Base-by-base conservation (phyloP, 768 basidiomycete genomes). In the Mycena chlorophos region DNA sequence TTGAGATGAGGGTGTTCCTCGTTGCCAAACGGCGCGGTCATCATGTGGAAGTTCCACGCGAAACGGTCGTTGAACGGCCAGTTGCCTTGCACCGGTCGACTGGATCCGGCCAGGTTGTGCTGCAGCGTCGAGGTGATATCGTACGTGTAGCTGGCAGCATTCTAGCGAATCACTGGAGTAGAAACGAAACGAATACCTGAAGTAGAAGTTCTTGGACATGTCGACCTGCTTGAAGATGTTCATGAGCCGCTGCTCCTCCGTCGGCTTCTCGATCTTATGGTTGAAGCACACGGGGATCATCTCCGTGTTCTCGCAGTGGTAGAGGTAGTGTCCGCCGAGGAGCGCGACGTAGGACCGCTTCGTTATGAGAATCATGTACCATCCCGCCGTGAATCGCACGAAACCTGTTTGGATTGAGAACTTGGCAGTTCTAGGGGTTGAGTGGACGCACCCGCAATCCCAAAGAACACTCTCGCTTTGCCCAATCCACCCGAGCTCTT, bases 161-260 rank as follows among this genome's bases (percentile, higher is more conserved):
- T 57, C 40, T n/a, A 64, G 49, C 27, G 8, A 28, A 13, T 10
- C 6, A 5, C 37, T 19, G 26, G 5, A 19, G 20, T 40, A 1
- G 5, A 1, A 20, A 3, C 34, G 13, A 30, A 28, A 4, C 29
- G 51, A 30, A 55, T 26, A 55, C 92, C 91, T 94, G 73, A 98
- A 98, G 73, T 98, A 99, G 69, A 98, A 98, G 74, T 98, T 98
- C 74, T 98, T 98, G n/a, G 89, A 88, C 81, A 98, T 85, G 66
- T 99, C 96, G 1, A 98, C 94, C 70, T 95, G 92, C 68, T 94
- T 94, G 77, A 98, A 99, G 8, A 91, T 83, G 56, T 85, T 88
- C 75, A 95, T 84, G 29, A 94, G 78, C 8, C 92, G 85, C 65
- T 90, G 89, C 66, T 98, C 95, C 65, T 97, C 94, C 0, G 89